Percentiles rank a stretch among this genome's conserved stretches.
Evolutionary conservation across 2,329 filamentous ascomycete species (phyloP).

Genomic region (Colletotrichum liaoningense): DNA sequence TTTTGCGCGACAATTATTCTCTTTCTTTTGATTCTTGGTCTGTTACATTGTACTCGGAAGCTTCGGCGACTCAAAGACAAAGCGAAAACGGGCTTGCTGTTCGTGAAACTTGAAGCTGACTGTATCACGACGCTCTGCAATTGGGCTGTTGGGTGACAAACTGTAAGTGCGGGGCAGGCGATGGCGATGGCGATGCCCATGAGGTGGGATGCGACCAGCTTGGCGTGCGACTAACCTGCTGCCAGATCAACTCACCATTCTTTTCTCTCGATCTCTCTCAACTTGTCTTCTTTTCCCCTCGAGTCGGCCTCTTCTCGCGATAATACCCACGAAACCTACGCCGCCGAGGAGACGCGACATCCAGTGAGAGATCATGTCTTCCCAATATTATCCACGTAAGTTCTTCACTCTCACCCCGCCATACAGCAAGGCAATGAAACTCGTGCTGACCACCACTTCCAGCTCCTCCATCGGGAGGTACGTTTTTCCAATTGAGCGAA

Average conservation of each 20-base stretch:
- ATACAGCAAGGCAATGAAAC: neutral
- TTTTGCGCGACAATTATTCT: slow-evolving; percentile 1
- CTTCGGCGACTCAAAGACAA: neutral
- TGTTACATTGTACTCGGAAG: neutral
- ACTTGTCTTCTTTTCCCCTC: neutral
- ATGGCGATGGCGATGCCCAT: neutral
- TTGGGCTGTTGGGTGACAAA: slow-evolving; percentile 1
- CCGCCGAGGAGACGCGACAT: neutral
- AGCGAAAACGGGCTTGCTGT: neutral
- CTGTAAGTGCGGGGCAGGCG: slow-evolving; percentile 33
- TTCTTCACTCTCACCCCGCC: slow-evolving; percentile 14
- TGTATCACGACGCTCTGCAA: neutral
- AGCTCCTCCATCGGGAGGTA: slow-evolving; percentile 34
- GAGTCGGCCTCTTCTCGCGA: neutral
- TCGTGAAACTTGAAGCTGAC: neutral
- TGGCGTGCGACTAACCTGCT: slow-evolving; percentile 10
- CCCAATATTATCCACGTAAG: slow-evolving; percentile 34
- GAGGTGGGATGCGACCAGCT: slow-evolving; percentile 11
- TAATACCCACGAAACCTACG: neutral
- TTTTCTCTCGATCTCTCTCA: neutral
- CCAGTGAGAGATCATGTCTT: slow-evolving; percentile 24
- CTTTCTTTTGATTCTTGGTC: neutral
- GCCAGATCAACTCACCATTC: slow-evolving; percentile 5
- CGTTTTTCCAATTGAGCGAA: neutral
- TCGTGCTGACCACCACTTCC: slow-evolving; percentile 20